A percentile compares a stretch with the other conserved stretches of the same genome.
Evolutionary conservation across 1,284 basidiomycete genomes (phyloP).

Genomic region (Stereum hirsutum): DNA sequence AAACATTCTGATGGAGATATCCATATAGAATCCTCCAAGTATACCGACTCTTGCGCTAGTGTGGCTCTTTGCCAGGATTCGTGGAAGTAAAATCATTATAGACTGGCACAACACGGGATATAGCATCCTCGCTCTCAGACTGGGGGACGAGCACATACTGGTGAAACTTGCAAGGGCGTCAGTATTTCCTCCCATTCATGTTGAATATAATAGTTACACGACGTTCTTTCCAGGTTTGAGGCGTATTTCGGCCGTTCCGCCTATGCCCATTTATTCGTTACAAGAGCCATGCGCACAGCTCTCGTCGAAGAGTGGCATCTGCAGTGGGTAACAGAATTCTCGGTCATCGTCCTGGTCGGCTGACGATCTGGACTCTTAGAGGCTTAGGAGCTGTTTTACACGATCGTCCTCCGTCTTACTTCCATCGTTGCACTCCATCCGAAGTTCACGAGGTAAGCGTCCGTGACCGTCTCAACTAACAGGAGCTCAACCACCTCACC

Average conservation of each 20-base stretch:
- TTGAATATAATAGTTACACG: neutral
- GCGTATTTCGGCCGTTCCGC: constrained; percentile 69
- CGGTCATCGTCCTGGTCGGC: constrained; percentile 6
- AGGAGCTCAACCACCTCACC: too few relatives aligned
- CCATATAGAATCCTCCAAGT: constrained; percentile 84
- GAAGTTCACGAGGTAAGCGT: constrained; percentile 65
- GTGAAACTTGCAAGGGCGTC: constrained; percentile 73
- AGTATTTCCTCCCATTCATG: constrained; percentile 7
- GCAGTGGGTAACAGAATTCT: constrained; percentile 37
- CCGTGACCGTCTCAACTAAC: too few relatives aligned
- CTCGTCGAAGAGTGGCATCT: constrained; percentile 73
- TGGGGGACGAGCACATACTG: constrained; percentile 60
- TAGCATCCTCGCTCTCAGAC: constrained; percentile 81
- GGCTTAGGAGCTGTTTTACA: constrained; percentile 75
- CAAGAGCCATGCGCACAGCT: constrained; percentile 73
- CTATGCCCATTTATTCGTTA: constrained; percentile 92
- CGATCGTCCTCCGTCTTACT: constrained; percentile 81
- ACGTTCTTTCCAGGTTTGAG: constrained; percentile 61
- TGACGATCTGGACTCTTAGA: constrained; percentile 29
- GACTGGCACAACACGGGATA: constrained; percentile 99
- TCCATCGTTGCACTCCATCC: constrained; percentile 58
- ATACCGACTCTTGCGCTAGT: constrained; percentile 90
- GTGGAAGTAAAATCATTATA: constrained; percentile 82
- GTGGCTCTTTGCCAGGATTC: constrained; percentile 59
- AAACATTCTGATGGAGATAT: constrained; percentile 2